phyloP scores from a whole-genome alignment of 2,329 filamentous ascomycete species.

The Venturia asperata region DNA sequence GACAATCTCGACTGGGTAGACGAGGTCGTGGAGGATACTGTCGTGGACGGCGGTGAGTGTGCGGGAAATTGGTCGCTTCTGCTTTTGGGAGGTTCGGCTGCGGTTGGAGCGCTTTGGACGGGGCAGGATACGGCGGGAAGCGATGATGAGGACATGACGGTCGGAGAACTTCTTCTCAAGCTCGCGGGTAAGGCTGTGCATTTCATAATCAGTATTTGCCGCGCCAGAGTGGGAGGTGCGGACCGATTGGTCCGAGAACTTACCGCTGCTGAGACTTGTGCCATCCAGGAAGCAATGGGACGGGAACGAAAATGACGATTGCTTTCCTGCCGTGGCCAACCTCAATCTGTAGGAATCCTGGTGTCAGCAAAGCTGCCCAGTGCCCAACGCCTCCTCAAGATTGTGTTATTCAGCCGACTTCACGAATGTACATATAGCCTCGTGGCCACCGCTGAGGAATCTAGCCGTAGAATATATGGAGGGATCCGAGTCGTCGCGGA shows the following conservation, averaged over 20 bases:
- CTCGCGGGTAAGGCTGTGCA: conserved; percentile 85
- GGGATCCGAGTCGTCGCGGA: neutral
- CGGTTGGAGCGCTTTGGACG: conserved; percentile 97
- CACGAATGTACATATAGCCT: conserved; percentile 12
- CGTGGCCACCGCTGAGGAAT: conserved; percentile 6
- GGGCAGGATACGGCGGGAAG: conserved; percentile 96
- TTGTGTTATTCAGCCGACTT: conserved; percentile 14
- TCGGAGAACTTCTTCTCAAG: conserved; percentile 99
- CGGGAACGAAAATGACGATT: conserved; percentile 99
- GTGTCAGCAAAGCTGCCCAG: conserved; percentile 50
- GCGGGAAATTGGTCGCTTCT: conserved; percentile 97
- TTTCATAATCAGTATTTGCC: conserved; percentile 21
- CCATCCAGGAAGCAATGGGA: conserved; percentile 96
- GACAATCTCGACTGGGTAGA: conserved; percentile 99
- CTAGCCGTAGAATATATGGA: neutral
- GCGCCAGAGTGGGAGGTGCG: neutral
- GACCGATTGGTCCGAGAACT: conserved; percentile 33
- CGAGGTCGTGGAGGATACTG: conserved; percentile 93
- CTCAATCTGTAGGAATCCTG: conserved; percentile 75
- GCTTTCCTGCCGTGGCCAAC: conserved; percentile 99
- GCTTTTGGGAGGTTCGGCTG: conserved; percentile 90
- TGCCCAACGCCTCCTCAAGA: conserved; percentile 49
- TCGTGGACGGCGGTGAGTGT: conserved; percentile 99
- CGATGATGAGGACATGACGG: conserved; percentile 98
- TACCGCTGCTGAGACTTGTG: conserved; percentile 99